Evolutionary conservation across 2,329 filamentous ascomycete species (phyloP), one percentile per base, ranked within the genome.

Genomic region (Gnomoniopsis sp.): DNA sequence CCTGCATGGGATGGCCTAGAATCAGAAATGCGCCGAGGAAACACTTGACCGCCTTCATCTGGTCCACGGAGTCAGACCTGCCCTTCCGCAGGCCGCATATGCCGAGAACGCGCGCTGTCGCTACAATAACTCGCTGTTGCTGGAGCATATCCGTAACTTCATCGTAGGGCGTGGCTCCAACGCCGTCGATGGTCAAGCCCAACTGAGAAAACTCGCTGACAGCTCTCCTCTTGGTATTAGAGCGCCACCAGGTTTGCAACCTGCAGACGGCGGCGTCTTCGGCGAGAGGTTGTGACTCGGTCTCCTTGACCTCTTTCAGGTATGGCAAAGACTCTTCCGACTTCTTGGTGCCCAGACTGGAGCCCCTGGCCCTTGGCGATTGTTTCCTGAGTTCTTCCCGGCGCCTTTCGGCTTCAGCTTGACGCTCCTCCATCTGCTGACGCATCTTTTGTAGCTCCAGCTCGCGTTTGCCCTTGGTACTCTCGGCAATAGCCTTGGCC

Each of bases 11-110:
- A 70, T 93, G 90, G 1, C 88, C 89, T 26, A 92, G 76, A 61
- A 93, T 92, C 55, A 95, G 78, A 69, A 89, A 93, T 6, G 90
- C 88, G 68, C 89, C 91, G 57, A 95, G 74, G 66, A 93, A 93
- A 1, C 88, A 91, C 65, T 89, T 81, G 44, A 90, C 84, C 17
- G 85, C 83, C 38, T 88, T 86, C 78, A 89, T 88, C 64, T 90
- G 85, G 48, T 83, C 80, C 58, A 88, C 82, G 1, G 85, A 87
- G 17, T 84, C 82, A 2, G 79, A 73, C 3, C 83, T 82, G 41
- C 83, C 85, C 65, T 91, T 88, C 52, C 84, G 80, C 55, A 93
- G 74, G 1, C 87, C 87, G 66, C 90, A 90, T 12, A 90, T 79
- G 30, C 83, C 81, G 60, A 93, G 79, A 17, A 93, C 78, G 59